These are phyloP conservation scores for Yarrowia alimentaria DNA, from an alignment of 805 yeast species.

Conservation along the genomic window DNA sequence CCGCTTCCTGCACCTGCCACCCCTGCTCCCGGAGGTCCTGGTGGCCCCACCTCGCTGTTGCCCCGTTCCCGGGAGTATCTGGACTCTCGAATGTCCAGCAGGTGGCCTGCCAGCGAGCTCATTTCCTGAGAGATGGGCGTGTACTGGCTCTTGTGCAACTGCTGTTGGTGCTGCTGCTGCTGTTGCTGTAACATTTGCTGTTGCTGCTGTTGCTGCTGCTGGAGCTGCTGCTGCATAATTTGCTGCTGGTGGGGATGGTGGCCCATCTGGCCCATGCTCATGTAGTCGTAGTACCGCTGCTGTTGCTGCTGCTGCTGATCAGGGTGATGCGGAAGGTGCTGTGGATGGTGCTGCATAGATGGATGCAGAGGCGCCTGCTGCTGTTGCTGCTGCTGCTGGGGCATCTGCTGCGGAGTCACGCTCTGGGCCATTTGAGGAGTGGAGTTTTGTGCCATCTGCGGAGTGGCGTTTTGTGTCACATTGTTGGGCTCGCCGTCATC, in stretches of 20 bases:
- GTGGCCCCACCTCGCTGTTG: no score
- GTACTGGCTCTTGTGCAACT: constrained; percentile 25
- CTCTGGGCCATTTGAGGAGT: constrained; percentile 21
- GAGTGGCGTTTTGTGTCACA: constrained; percentile 17
- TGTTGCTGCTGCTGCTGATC: constrained; percentile 3
- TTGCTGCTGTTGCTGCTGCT: constrained; percentile 13
- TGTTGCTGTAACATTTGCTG: constrained; percentile 19
- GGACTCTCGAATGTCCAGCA: constrained; percentile 16
- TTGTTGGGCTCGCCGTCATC: constrained; percentile 17
- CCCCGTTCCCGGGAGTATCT: not conserved
- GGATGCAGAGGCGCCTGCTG: no score
- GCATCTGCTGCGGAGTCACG: constrained; percentile 16
- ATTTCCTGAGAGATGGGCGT: constrained; percentile 21
- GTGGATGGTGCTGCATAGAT: no score
- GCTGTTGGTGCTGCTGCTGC: constrained; percentile 17
- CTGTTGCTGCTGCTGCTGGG: constrained; percentile 23
- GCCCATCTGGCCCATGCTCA: constrained; percentile 21
- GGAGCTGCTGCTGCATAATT: constrained; percentile 21
- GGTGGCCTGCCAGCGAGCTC: constrained; percentile 25
- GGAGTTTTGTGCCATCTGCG: constrained; percentile 22
- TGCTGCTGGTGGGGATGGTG: constrained; percentile 26
- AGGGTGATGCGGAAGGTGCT: constrained; percentile 13
- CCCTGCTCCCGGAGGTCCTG: constrained; percentile 17
- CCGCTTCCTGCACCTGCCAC: constrained; percentile 29
- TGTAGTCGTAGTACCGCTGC: constrained; percentile 8